Evolutionary conservation across 352 stramenopile species (phyloP).

Genomic region (Lagenidium sp.): DNA sequence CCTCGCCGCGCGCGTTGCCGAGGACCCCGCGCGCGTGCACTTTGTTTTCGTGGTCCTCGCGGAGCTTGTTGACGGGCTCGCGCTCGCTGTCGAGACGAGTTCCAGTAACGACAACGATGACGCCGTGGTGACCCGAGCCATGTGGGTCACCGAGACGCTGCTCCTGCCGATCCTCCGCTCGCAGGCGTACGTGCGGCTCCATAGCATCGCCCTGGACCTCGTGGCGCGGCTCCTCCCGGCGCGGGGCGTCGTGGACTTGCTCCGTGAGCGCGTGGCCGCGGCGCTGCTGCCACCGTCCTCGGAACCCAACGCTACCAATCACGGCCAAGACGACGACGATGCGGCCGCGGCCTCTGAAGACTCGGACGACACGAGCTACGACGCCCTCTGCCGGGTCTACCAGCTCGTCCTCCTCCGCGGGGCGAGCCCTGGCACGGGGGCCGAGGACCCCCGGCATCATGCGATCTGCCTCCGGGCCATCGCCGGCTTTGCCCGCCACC

Average conservation of each 20-base stretch:
- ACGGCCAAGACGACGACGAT: conserved; percentile 4
- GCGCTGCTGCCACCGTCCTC: conserved; percentile 1
- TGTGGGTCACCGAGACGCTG: conserved; percentile 18
- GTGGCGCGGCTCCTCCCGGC: conserved; percentile 5
- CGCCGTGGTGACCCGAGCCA: conserved; percentile 5
- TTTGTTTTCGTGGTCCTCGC: conserved; percentile 24
- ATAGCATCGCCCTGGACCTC: conserved; percentile 14
- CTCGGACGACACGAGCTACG: conserved; percentile 17
- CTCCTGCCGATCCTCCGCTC: conserved; percentile 10
- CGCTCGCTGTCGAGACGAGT: conserved; percentile 1
- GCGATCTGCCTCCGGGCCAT: conserved; percentile 32
- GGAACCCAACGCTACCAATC: not conserved
- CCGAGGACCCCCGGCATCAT: conserved; percentile 10
- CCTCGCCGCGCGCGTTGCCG: conserved; percentile 12
- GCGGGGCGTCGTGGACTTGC: conserved; percentile 5
- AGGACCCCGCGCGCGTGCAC: conserved; percentile 17
- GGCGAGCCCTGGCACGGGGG: conserved; percentile 7
- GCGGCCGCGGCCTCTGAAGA: not conserved
- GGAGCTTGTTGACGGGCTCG: conserved; percentile 5
- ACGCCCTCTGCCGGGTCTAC: conserved; percentile 37
- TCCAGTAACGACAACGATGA: conserved; percentile 5
- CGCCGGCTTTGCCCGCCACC: conserved; percentile 20
- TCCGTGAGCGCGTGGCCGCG: conserved; percentile 12
- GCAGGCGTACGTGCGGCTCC: conserved; percentile 4
- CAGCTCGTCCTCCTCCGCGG: conserved; percentile 21